Evolutionary conservation across 148 eudicot genomes (phyloP).

Genomic region (Chenopodium suecicum): DNA sequence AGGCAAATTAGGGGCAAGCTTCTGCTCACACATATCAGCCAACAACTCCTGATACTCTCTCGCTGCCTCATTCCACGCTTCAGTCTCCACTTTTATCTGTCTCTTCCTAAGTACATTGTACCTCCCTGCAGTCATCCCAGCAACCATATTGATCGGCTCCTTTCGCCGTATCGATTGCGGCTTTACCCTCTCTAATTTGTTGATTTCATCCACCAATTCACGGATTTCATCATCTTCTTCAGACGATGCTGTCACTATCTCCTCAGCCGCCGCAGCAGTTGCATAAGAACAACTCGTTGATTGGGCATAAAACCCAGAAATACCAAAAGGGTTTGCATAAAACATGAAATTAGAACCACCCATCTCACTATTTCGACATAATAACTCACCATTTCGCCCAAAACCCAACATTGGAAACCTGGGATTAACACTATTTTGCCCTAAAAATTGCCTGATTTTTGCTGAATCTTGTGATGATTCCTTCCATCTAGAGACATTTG

Average conservation of each 20-base stretch:
- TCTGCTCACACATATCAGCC: slow-evolving; percentile 85
- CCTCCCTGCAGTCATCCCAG: slow-evolving; percentile 57
- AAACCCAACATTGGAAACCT: slow-evolving; percentile 19
- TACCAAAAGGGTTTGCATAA: slow-evolving; percentile 33
- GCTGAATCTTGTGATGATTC: slow-evolving; percentile 15
- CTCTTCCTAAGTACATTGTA: slow-evolving; percentile 51
- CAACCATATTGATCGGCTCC: slow-evolving; percentile 33
- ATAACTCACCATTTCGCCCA: slow-evolving; percentile 21
- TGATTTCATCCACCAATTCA: slow-evolving; percentile 43
- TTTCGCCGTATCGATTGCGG: slow-evolving; percentile 8
- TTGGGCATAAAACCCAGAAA: slow-evolving; percentile 23
- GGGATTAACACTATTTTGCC: slow-evolving; percentile 1
- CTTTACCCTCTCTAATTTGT: slow-evolving; percentile 25
- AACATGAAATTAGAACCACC: slow-evolving; percentile 19
- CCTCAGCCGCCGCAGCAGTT: slow-evolving; percentile 61
- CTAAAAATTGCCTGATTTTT: slow-evolving; percentile 8
- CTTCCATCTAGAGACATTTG: neutral
- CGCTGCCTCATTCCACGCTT: slow-evolving; percentile 91
- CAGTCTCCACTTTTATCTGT: slow-evolving; percentile 78
- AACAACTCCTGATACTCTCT: slow-evolving; percentile 83
- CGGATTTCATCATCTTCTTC: slow-evolving; percentile 83
- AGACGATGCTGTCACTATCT: slow-evolving; percentile 48
- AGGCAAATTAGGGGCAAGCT: slow-evolving; percentile 93
- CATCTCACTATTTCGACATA: slow-evolving; percentile 14
- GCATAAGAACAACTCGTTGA: slow-evolving; percentile 38